Percentiles rank a stretch among this genome's conserved stretches.
Evolutionary conservation across 2,329 filamentous ascomycete species (phyloP).

Genomic region (Phaeosphaeriaceae sp.): DNA sequence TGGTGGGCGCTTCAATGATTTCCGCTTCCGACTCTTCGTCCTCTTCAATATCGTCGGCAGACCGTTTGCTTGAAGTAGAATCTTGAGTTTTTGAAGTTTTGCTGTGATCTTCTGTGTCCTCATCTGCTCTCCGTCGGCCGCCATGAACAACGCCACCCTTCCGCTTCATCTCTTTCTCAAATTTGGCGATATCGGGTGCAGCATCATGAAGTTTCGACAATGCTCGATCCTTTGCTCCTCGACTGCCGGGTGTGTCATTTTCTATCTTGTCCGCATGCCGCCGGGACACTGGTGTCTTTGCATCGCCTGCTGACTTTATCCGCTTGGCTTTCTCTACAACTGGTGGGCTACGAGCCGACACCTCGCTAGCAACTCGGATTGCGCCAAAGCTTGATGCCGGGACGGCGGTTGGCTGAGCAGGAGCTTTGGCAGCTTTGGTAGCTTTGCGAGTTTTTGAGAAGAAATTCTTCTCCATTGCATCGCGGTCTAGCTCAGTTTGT

Average conservation of each 20-base stretch:
- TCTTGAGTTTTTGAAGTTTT: slow-evolving; percentile 42
- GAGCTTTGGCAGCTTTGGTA: slow-evolving; percentile 27
- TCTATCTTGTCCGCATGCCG: slow-evolving; percentile 68
- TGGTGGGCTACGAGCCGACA: slow-evolving; percentile 32
- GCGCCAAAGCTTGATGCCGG: slow-evolving; percentile 28
- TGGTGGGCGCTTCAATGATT: slow-evolving; percentile 60
- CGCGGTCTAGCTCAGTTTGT: slow-evolving; percentile 80
- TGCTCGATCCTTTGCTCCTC: slow-evolving; percentile 88
- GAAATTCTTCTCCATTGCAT: slow-evolving; percentile 73
- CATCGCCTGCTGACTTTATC: slow-evolving; percentile 27
- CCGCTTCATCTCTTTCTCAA: slow-evolving; percentile 92
- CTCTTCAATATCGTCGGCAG: slow-evolving; percentile 53
- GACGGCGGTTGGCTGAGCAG: slow-evolving; percentile 19
- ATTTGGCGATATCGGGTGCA: slow-evolving; percentile 84
- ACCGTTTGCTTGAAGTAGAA: slow-evolving; percentile 53
- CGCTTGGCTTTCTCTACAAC: slow-evolving; percentile 33
- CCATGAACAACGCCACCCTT: slow-evolving; percentile 69
- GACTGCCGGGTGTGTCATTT: slow-evolving; percentile 81
- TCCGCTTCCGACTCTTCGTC: slow-evolving; percentile 52
- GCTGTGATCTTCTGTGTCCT: slow-evolving; percentile 46
- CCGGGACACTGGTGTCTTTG: slow-evolving; percentile 60
- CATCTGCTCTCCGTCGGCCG: slow-evolving; percentile 45
- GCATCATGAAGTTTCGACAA: slow-evolving; percentile 76
- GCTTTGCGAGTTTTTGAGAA: slow-evolving; percentile 48
- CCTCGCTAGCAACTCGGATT: slow-evolving; percentile 20